These are phyloP conservation scores for Moesziomyces parantarcticus DNA, from an alignment of 1,284 basidiomycete genomes.

Conservation along the genomic window DNA sequence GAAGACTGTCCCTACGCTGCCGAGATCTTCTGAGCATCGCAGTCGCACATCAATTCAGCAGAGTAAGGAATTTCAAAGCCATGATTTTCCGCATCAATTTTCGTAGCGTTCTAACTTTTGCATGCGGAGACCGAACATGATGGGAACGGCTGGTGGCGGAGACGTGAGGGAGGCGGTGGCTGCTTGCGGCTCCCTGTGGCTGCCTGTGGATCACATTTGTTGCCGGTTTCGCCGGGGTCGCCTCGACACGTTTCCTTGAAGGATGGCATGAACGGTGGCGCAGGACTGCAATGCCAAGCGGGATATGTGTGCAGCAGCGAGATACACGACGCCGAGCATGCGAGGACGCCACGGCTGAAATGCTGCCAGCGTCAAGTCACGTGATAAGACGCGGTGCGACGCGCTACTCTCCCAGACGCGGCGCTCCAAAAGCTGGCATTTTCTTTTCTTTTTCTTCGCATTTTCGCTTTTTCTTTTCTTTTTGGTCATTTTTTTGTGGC, in stretches of 20 bases:
- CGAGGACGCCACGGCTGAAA: neutral
- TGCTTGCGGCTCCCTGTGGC: no score
- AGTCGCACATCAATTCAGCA: neutral
- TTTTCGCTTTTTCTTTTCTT: no score
- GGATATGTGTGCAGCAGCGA: neutral
- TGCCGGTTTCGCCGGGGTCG: neutral
- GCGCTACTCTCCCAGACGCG: neutral
- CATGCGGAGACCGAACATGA: no score
- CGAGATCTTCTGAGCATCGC: conserved; percentile 44
- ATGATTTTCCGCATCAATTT: neutral
- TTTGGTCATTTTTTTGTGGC: no score
- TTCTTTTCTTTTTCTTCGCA: no score
- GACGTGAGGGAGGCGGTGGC: no score
- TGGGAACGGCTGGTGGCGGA: no score
- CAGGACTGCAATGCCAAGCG: neutral
- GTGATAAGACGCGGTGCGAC: neutral
- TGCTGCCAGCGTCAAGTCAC: neutral
- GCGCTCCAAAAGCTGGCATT: no score
- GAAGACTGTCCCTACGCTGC: conserved; percentile 56
- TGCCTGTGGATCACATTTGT: neutral
- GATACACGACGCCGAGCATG: neutral
- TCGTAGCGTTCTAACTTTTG: neutral
- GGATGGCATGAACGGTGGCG: neutral
- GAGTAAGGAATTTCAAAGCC: neutral
- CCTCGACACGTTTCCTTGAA: neutral